Percentiles rank a stretch among this genome's conserved stretches.
Conservation (phyloP, 805 yeast species). For the Saturnispora halmiae region DNA sequence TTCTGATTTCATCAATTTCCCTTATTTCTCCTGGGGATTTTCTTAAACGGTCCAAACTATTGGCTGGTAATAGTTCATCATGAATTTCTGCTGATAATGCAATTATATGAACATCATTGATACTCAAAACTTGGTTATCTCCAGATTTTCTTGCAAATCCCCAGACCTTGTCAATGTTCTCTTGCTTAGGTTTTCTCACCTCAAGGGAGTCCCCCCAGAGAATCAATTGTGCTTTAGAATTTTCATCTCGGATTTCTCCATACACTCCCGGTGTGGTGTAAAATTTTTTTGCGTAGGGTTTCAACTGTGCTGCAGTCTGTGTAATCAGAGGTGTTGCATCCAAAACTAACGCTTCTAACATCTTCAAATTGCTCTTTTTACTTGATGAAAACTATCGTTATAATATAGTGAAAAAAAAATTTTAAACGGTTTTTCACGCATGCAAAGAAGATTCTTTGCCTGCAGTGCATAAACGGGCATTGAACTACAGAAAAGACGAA, state of each 20-base stretch:
- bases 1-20: constrained; percentile 32
- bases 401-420: not conserved
- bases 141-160: constrained; percentile 84
- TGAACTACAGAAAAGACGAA: no score
- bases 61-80: constrained; percentile 54
- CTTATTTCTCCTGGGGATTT: constrained; percentile 48
- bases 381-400: not conserved
- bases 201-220: constrained; percentile 70
- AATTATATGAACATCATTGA: constrained; percentile 85
- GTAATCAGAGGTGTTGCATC: constrained; percentile 96
- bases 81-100: constrained; percentile 80
- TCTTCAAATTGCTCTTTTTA: not conserved
- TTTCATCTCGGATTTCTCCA: constrained; percentile 78
- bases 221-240: constrained; percentile 65
- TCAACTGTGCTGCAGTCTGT: constrained; percentile 66
- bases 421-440: not conserved
- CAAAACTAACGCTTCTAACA: constrained; percentile 55
- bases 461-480: no score
- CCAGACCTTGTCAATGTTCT: constrained; percentile 52
- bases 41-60: constrained; percentile 63
- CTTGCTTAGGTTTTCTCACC: constrained; percentile 69
- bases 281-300: constrained; percentile 59
- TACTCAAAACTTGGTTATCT: constrained; percentile 78
- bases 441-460: no score
- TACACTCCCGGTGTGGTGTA: constrained; percentile 89